Conservation (phyloP, 2,329 filamentous ascomycete species). For the Akanthomyces uredinophilus region DNA sequence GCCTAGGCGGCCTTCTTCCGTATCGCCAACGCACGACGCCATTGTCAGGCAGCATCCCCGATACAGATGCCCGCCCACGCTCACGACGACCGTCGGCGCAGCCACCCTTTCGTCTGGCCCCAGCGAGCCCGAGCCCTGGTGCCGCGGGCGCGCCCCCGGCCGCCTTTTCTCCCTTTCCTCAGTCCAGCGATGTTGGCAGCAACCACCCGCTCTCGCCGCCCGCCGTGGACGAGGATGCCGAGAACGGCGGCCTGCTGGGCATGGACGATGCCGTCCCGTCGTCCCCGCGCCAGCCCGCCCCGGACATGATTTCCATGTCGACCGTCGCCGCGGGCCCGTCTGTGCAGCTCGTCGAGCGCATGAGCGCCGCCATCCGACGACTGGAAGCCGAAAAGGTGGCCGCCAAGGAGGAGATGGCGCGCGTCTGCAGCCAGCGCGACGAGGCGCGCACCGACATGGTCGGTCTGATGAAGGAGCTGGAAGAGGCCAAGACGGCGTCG, state of each 20-base stretch:
- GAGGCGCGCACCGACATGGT: constrained; percentile 92
- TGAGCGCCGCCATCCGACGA: constrained; percentile 87
- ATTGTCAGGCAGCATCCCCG: constrained; percentile 36
- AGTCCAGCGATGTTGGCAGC: constrained; percentile 23
- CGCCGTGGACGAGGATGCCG: neutral
- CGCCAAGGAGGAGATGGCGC: constrained; percentile 76
- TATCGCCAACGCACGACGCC: constrained; percentile 43
- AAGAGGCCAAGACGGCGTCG: constrained; percentile 59
- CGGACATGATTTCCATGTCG: constrained; percentile 82
- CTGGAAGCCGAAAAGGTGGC: constrained; percentile 89
- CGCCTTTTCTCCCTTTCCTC: constrained; percentile 46
- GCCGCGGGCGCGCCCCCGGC: constrained; percentile 32
- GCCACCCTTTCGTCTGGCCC: constrained; percentile 23
- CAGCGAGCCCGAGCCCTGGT: constrained; percentile 35
- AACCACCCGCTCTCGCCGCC: neutral
- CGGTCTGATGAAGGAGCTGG: constrained; percentile 77
- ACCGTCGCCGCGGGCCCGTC: constrained; percentile 87
- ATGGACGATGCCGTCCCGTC: constrained; percentile 45
- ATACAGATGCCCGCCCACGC: constrained; percentile 29
- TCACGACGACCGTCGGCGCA: constrained; percentile 48
- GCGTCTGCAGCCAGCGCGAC: constrained; percentile 80
- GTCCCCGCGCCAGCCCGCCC: constrained; percentile 43
- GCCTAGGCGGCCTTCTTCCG: constrained; percentile 25
- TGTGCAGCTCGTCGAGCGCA: constrained; percentile 91
- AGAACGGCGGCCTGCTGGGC: constrained; percentile 34